Percentiles rank a stretch among this genome's conserved stretches.
phyloP scores from a whole-genome alignment of 352 stramenopile species.

The Phytopythium vexans region DNA sequence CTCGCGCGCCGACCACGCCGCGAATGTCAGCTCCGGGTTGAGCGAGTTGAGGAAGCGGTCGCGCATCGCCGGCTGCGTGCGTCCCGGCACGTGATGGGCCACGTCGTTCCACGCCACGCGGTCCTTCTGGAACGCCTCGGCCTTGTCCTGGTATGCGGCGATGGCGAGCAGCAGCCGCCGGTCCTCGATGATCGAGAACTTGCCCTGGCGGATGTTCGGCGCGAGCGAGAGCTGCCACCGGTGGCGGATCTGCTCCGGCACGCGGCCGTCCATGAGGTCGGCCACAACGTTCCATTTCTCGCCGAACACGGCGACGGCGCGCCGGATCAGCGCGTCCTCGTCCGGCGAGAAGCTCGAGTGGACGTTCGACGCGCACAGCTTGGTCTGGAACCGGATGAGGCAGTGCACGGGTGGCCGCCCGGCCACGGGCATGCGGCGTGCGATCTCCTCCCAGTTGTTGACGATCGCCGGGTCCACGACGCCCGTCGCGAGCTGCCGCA shows the following conservation, averaged over 20 bases:
- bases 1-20: constrained; percentile 50
- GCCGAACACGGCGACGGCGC: constrained; percentile 63
- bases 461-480: constrained; percentile 31
- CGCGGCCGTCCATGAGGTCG: constrained; percentile 66
- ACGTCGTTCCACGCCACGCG: constrained; percentile 60
- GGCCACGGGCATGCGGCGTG: constrained; percentile 34
- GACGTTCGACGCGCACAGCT: constrained; percentile 38
- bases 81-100: constrained; percentile 53
- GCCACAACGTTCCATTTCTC: constrained; percentile 80
- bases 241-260: constrained; percentile 73
- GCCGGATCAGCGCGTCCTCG: constrained; percentile 45
- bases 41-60: constrained; percentile 70
- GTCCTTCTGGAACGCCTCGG: constrained; percentile 42
- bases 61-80: constrained; percentile 46
- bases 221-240: constrained; percentile 69
- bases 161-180: constrained; percentile 58
- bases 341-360: constrained; percentile 41
- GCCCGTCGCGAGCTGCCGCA: constrained; percentile 38
- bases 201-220: constrained; percentile 58
- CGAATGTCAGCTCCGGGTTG: constrained; percentile 62
- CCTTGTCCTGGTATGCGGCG: constrained; percentile 42
- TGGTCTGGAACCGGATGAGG: constrained; percentile 52
- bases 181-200: constrained; percentile 74
- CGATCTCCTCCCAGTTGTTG: constrained; percentile 53
- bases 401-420: constrained; percentile 53